phyloP scores from a whole-genome alignment of 805 yeast genomes.

The Ogataea nakhonphanomensis region DNA sequence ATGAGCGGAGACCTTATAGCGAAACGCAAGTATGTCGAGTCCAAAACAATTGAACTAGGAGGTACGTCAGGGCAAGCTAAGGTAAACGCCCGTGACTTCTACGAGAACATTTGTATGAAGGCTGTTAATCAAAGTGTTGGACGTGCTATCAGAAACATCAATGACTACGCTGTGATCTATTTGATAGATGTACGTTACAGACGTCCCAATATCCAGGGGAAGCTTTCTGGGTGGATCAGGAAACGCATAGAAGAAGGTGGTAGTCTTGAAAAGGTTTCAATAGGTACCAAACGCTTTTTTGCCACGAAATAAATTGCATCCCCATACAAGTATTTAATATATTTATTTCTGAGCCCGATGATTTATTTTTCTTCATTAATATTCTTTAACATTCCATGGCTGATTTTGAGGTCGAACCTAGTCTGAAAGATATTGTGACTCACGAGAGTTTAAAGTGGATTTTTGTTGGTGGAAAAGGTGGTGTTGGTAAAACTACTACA shows the following conservation, averaged over 20 bases:
- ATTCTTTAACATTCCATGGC: constrained; percentile 19
- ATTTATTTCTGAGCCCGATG: constrained; percentile 1
- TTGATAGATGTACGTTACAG: constrained; percentile 65
- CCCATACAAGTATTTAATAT: too few relatives aligned
- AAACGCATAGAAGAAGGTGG: constrained; percentile 29
- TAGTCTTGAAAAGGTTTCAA: constrained; percentile 7
- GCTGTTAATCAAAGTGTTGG: constrained; percentile 93
- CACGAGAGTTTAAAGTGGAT: constrained; percentile 86
- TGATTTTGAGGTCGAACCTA: constrained; percentile 68
- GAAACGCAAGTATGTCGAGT: constrained; percentile 61
- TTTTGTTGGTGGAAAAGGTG: constrained; percentile 99
- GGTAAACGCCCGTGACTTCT: constrained; percentile 50
- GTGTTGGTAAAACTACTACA: constrained; percentile 98
- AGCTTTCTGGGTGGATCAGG: constrained; percentile 74
- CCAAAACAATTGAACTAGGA: constrained; percentile 45
- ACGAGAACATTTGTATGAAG: constrained; percentile 85
- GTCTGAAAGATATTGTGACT: constrained; percentile 58
- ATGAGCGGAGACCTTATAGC: constrained; percentile 79
- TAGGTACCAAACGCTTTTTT: constrained; percentile 15
- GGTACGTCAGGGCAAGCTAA: constrained; percentile 44
- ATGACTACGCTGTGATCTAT: constrained; percentile 75
- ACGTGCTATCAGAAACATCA: constrained; percentile 79
- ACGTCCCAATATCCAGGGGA: constrained; percentile 42
- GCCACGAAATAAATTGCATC: constrained; percentile 1
- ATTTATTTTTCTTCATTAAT: not conserved